Evolutionary conservation across 2,329 filamentous ascomycete genomes (phyloP), one percentile per base, ranked within the genome.

Genomic region (Lachnellula suecica): DNA sequence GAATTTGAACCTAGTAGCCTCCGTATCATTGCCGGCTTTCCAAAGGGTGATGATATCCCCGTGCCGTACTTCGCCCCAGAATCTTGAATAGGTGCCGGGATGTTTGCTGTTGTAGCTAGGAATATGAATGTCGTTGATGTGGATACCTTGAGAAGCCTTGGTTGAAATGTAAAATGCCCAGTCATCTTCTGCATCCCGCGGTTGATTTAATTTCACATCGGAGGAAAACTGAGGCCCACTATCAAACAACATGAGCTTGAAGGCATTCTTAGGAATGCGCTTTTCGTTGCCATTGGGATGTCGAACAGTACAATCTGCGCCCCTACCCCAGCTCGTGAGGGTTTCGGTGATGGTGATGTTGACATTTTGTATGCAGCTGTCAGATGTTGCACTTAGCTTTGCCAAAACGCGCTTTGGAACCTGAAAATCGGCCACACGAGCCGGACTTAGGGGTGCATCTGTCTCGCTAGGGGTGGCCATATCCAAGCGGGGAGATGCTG

Each of bases 41-140:
- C 85, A 95, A 6, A 96, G 81, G 2, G 84, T 82, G 44, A 97
- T 80, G 22, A 83, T 76, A 66, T 97, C 93, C 1, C 89, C 90
- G 29, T 88, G 83, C 66, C 91, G 82, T 13, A 97, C 70, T 50
- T 84, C 82, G 23, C 88, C 84, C 84, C 84, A 87, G 64, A 79
- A 71, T 20, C 72, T 71, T 13, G 74, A 75, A 9, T 77, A 74
- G 9, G 73, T 74, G 23, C 74, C 71, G 2, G 79, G 76, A 52
- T 81, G 76, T 54, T 79, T 79, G 8, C 75, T 66, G 34, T 84
- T 76, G 35, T 81, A 73, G 2, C 83, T 81, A 2, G 70, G 73
- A 22, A 97, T 72, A 37, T 77, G 74, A n/a, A 82, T 77, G 24
- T 82, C 84, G 63, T 97, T 97, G 65, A 97, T 78, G 59, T 75